Conservation (phyloP, 768 basidiomycete species). For the Russula vinacea region DNA sequence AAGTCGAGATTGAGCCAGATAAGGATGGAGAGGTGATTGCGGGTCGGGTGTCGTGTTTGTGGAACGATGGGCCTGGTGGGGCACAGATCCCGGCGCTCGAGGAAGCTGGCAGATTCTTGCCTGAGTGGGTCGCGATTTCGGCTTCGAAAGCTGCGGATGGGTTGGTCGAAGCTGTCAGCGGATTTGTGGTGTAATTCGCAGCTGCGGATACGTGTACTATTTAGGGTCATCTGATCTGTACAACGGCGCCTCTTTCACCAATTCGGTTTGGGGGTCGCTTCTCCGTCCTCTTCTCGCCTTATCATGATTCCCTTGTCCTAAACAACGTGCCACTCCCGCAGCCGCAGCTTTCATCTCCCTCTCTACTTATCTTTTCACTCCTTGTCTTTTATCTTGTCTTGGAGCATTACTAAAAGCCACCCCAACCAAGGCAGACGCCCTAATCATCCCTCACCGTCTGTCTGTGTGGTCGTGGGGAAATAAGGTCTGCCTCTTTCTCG, state of each 20-base stretch:
- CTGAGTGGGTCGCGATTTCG: conserved; percentile 25
- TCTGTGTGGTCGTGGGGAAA: not conserved
- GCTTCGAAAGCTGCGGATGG: conserved; percentile 17
- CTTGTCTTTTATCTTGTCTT: not conserved
- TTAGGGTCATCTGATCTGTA: too few species aligned
- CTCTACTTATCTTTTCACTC: not conserved
- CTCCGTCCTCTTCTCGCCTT: not conserved
- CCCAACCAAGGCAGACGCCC: not conserved
- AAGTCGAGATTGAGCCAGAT: conserved; percentile 15
- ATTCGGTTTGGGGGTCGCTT: too few species aligned
- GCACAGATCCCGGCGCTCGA: conserved; percentile 22
- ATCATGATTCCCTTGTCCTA: not conserved
- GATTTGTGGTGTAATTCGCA: conserved; percentile 1
- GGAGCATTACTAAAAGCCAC: not conserved
- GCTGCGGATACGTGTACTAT: too few species aligned
- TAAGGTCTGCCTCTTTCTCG: not conserved
- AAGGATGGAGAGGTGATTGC: not conserved
- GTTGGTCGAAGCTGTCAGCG: conserved; percentile 8
- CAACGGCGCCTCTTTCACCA: too few species aligned
- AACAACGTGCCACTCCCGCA: not conserved
- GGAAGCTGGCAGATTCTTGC: conserved; percentile 25
- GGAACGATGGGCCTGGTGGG: conserved; percentile 22
- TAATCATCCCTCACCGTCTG: not conserved
- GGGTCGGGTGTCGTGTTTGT: conserved; percentile 25
- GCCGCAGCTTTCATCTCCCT: not conserved